These are phyloP conservation scores for Fusarium albidum DNA, from an alignment of 2,329 filamentous ascomycete genomes.

Conservation along the genomic window DNA sequence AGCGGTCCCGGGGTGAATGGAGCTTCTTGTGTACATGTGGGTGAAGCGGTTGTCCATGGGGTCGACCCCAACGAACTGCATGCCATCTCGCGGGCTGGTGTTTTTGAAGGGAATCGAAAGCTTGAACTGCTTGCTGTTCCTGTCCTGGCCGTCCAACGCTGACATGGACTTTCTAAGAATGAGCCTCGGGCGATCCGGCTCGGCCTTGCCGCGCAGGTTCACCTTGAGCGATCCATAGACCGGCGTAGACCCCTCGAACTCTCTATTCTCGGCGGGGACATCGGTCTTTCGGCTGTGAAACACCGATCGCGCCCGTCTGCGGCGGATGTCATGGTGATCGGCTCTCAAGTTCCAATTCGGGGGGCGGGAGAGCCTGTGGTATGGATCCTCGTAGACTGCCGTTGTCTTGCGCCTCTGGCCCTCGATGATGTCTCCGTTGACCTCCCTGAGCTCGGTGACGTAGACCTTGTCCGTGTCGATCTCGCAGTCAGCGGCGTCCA, in stretches of 20 bases:
- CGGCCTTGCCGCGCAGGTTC: constrained; percentile 51
- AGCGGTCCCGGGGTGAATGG: constrained; percentile 77
- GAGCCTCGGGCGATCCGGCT: constrained; percentile 50
- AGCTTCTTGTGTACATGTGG: constrained; percentile 89
- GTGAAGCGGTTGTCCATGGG: constrained; percentile 84
- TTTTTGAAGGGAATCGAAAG: constrained; percentile 79
- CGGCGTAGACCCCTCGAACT: constrained; percentile 63
- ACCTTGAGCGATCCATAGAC: constrained; percentile 61
- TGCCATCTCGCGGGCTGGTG: constrained; percentile 79
- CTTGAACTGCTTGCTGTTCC: constrained; percentile 55
- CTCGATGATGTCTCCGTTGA: constrained; percentile 46
- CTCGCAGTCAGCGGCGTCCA: constrained; percentile 70
- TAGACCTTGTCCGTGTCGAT: constrained; percentile 64
- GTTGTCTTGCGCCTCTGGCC: constrained; percentile 51
- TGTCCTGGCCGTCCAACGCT: constrained; percentile 44
- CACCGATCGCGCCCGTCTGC: constrained; percentile 69
- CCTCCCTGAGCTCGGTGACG: constrained; percentile 53
- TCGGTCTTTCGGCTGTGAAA: constrained; percentile 61
- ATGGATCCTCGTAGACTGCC: constrained; percentile 68
- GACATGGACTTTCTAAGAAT: constrained; percentile 55
- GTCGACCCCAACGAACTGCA: constrained; percentile 90
- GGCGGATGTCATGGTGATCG: constrained; percentile 78
- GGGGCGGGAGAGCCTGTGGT: constrained; percentile 70
- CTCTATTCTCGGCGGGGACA: constrained; percentile 63
- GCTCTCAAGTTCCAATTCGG: constrained; percentile 69